A percentile compares a stretch with the other conserved stretches of the same genome.
These are phyloP conservation scores for Stygiomarasmius scandens DNA, from an alignment of 1,284 basidiomycete species.

Conservation along the genomic window DNA sequence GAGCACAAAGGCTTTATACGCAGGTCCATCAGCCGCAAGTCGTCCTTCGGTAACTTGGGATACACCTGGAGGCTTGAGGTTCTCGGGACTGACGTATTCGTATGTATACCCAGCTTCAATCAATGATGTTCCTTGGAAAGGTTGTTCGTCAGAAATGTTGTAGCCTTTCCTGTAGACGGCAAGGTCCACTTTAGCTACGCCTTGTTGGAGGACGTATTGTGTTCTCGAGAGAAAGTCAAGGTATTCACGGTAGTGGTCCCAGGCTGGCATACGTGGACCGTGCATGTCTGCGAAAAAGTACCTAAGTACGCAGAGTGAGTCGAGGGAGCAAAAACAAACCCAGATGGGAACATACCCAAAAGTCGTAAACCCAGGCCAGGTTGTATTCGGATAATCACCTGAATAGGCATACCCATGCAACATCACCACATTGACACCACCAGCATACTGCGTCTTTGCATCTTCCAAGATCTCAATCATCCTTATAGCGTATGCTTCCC, in stretches of 20 bases:
- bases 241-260: conserved; percentile 20
- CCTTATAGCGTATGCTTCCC: conserved; percentile 11
- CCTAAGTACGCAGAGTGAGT: background rate
- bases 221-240: conserved; percentile 18
- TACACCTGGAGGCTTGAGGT: conserved; percentile 20
- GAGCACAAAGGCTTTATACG: conserved; percentile 22
- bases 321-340: background rate
- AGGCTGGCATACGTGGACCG: conserved; percentile 17
- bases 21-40: conserved; percentile 17
- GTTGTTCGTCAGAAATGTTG: conserved; percentile 11
- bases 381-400: conserved; percentile 13
- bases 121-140: conserved; percentile 18
- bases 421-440: conserved; percentile 17
- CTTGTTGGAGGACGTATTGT: conserved; percentile 20
- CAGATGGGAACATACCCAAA: background rate
- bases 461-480: conserved; percentile 19
- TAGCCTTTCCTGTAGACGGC: conserved; percentile 21
- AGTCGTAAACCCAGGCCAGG: conserved; percentile 12
- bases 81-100: conserved; percentile 23
- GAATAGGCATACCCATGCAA: conserved; percentile 14
- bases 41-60: conserved; percentile 15
- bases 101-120: conserved; percentile 19
- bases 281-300: conserved; percentile 18
- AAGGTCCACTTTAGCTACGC: conserved; percentile 19
- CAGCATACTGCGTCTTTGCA: conserved; percentile 19